Base-by-base conservation (phyloP, 257 asterid genomes). In the Penstemon eatonii region DNA sequence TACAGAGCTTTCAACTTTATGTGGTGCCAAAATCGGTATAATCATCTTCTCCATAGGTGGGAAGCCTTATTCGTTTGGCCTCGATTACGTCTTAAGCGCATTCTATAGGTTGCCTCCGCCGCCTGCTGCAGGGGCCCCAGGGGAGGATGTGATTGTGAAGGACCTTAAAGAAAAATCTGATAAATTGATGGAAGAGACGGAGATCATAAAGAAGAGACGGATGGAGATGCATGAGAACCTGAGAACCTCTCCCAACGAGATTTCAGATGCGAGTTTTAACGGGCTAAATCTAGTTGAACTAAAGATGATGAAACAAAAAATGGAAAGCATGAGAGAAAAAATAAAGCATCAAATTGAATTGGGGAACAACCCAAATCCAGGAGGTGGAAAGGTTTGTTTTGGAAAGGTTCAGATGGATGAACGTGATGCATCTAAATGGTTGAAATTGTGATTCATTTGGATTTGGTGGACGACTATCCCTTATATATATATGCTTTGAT, bases 1-100 rank as follows among this genome's bases (percentile, higher is more conserved):
- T 1, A 70, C 72, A 3, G 79, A 75, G 44, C 72, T 75, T 33
- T 63, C 80, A 4, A 51, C 63, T 52, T 33, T 75, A 12, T 75
- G 76, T 40, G 72, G 73, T 4, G 80, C 72, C 4, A 57, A 70
- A 43, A 56, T 75, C 4, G 80, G 40, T 9, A 6, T 69, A 7
- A 13, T 75, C 53, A 8, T 70, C 3, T 62, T 60, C 12, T 70
- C 68, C 12, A n/a, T 53, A 0, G 38, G 44, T 0, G 75, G 75
- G 1, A 70, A 62, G 43, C 56, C 25, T 3, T 70, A 46, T 54
- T 18, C 75, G 3, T 70, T 61, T 33, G 75, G 75, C 33, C 33
- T 25, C 2, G 33, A 25, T 25, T 25, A 25, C 33, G 33, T 25
- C 33, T 25, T 25, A 25, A 25, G 33, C 33, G 9, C 62, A 70